Evolutionary conservation across 2,329 filamentous ascomycete genomes (phyloP).

Genomic region (Trichoderma koningiopsis): DNA sequence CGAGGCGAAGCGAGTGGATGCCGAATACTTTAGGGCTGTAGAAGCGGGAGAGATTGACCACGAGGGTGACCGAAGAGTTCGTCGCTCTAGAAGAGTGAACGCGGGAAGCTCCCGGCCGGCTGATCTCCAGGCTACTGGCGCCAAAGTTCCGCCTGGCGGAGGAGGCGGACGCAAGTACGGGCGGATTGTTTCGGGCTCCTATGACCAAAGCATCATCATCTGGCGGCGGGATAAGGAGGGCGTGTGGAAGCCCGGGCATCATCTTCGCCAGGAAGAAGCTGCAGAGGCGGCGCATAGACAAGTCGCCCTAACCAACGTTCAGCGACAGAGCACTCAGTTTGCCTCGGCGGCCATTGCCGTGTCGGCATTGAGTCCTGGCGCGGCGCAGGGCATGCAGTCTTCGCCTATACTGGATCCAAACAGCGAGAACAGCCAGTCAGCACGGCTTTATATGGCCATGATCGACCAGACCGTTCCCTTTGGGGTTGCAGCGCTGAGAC

Average conservation of each 20-base stretch:
- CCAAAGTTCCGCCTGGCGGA: constrained; percentile 86
- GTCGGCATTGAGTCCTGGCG: not conserved
- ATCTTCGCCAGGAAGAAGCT: constrained; percentile 73
- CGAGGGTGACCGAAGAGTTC: constrained; percentile 37
- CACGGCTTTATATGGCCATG: constrained; percentile 50
- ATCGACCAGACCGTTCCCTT: constrained; percentile 57
- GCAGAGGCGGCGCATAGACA: constrained; percentile 51
- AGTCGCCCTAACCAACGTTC: constrained; percentile 13
- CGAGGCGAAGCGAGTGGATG: constrained; percentile 73
- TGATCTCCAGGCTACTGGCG: constrained; percentile 77
- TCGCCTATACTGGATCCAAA: constrained; percentile 19
- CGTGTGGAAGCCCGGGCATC: constrained; percentile 78
- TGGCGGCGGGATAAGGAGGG: constrained; percentile 88
- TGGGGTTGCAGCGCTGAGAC: constrained; percentile 51
- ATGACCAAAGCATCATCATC: constrained; percentile 93
- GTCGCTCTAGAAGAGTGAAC: constrained; percentile 54
- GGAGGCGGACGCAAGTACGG: constrained; percentile 87
- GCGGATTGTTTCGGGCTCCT: constrained; percentile 95
- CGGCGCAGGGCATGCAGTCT: constrained; percentile 11
- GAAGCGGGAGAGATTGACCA: constrained; percentile 53
- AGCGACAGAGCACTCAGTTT: constrained; percentile 19
- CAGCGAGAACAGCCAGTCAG: constrained; percentile 36
- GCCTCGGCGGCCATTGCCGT: constrained; percentile 21
- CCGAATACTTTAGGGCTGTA: constrained; percentile 66
- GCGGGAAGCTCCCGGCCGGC: constrained; percentile 74